phyloP scores from a whole-genome alignment of 2,329 filamentous ascomycete genomes.

The Sclerotinia sclerotiorum region DNA sequence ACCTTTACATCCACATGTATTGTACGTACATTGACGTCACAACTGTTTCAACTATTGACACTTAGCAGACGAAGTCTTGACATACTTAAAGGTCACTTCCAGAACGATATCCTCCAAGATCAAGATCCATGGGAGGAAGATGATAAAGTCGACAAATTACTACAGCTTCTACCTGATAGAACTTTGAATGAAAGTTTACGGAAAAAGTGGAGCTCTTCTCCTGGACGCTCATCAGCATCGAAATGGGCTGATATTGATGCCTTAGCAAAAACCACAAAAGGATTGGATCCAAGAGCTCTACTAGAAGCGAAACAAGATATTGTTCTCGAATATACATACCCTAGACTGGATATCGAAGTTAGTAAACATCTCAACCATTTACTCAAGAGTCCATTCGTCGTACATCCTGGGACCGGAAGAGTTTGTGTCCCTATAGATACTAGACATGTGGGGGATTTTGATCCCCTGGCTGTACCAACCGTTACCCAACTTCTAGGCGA shows the following conservation, averaged over 20 bases:
- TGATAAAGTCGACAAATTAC: slow-evolving; percentile 72
- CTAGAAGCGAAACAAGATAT: slow-evolving; percentile 93
- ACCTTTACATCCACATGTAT: slow-evolving; percentile 86
- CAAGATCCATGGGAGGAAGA: slow-evolving; percentile 81
- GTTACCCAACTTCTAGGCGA: slow-evolving; percentile 78
- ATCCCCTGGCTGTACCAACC: slow-evolving; percentile 85
- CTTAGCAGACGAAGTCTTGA: slow-evolving; percentile 71
- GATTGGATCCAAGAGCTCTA: slow-evolving; percentile 70
- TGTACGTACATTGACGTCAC: slow-evolving; percentile 48
- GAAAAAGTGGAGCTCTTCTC: slow-evolving; percentile 87
- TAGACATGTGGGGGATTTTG: slow-evolving; percentile 71
- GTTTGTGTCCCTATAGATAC: slow-evolving; percentile 95
- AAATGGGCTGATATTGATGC: slow-evolving; percentile 97
- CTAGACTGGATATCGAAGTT: slow-evolving; percentile 92
- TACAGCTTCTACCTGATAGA: slow-evolving; percentile 82
- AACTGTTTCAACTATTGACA: slow-evolving; percentile 21
- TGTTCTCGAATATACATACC: slow-evolving; percentile 96
- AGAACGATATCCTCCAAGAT: slow-evolving; percentile 73
- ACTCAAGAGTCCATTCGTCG: slow-evolving; percentile 94
- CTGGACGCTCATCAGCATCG: slow-evolving; percentile 69
- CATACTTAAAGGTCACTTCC: slow-evolving; percentile 81
- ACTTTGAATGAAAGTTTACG: slow-evolving; percentile 74
- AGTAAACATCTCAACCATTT: slow-evolving; percentile 98
- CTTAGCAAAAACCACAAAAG: slow-evolving; percentile 72
- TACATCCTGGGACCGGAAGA: slow-evolving; percentile 89